These are phyloP conservation scores for Penicillium concentricum DNA, from an alignment of 2,329 filamentous ascomycete species.

Conservation along the genomic window DNA sequence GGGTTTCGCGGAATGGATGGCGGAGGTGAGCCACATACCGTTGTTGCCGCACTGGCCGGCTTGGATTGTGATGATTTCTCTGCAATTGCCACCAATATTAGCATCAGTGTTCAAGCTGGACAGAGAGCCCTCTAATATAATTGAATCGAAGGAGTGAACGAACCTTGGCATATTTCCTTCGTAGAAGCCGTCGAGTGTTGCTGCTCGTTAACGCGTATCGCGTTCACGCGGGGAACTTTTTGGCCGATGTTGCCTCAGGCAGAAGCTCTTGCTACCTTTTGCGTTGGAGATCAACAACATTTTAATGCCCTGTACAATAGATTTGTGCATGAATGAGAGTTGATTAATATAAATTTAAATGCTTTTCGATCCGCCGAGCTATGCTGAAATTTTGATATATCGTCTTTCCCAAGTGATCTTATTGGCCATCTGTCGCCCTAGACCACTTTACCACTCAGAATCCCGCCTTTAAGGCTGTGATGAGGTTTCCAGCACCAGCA, in stretches of 20 bases:
- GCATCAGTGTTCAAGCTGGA: not conserved
- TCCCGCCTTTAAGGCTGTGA: constrained; percentile 38
- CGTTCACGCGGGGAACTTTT: constrained; percentile 36
- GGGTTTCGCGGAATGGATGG: constrained; percentile 21
- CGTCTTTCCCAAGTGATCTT: not conserved
- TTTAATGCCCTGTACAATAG: not conserved
- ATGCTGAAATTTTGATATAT: not conserved
- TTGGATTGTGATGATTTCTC: constrained; percentile 99
- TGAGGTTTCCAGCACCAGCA: constrained; percentile 38
- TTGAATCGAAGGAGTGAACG: constrained; percentile 4
- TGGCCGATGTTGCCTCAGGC: constrained; percentile 29
- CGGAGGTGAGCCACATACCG: constrained; percentile 62
- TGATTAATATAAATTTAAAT: not conserved
- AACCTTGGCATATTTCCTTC: constrained; percentile 42
- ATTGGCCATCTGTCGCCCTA: not conserved
- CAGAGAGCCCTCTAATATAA: not conserved
- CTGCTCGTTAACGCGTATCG: constrained; percentile 34
- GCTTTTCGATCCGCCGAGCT: not conserved
- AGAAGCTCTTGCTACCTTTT: constrained; percentile 2
- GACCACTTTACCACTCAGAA: constrained; percentile 22
- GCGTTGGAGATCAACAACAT: constrained; percentile 10
- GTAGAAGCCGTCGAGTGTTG: constrained; percentile 27
- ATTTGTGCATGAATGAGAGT: not conserved
- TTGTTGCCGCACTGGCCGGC: constrained; percentile 99
- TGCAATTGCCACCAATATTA: constrained; percentile 39